Evolutionary conservation across 2,329 filamentous ascomycete species (phyloP).

Genomic region (Colletotrichum sp.): DNA sequence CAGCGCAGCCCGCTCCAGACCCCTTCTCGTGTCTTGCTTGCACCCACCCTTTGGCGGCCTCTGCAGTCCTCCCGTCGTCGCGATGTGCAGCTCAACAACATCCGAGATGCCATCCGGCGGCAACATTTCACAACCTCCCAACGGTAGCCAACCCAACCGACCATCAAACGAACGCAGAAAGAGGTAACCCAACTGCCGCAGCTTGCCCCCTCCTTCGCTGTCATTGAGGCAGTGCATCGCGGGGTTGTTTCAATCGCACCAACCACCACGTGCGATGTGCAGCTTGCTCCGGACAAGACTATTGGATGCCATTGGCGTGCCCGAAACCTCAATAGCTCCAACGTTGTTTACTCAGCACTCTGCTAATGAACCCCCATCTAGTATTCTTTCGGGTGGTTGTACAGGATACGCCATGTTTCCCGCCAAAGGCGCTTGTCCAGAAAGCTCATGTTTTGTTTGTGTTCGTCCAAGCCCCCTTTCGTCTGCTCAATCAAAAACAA

Average conservation of each 20-base stretch:
- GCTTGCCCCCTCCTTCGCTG: background rate
- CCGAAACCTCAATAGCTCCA: background rate
- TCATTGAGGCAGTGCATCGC: background rate
- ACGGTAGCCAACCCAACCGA: background rate
- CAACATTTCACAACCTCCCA: background rate
- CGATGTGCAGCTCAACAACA: background rate
- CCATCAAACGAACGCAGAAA: background rate
- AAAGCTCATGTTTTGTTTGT: background rate
- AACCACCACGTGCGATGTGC: background rate
- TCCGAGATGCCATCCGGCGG: background rate
- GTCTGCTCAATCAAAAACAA: background rate
- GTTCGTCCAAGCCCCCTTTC: background rate
- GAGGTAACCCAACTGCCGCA: background rate
- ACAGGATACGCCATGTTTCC: background rate
- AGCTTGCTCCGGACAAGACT: background rate
- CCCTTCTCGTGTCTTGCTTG: background rate
- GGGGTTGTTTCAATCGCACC: background rate
- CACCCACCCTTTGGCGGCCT: background rate
- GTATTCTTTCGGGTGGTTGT: background rate
- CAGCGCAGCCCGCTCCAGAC: background rate
- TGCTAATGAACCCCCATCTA: background rate
- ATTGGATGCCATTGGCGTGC: background rate
- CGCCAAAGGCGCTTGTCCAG: background rate
- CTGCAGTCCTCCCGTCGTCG: background rate
- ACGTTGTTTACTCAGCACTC: background rate